Evolutionary conservation across 352 stramenopile species (phyloP), one percentile per base, ranked within the genome.

Genomic region (Thraustochytrium sp.): DNA sequence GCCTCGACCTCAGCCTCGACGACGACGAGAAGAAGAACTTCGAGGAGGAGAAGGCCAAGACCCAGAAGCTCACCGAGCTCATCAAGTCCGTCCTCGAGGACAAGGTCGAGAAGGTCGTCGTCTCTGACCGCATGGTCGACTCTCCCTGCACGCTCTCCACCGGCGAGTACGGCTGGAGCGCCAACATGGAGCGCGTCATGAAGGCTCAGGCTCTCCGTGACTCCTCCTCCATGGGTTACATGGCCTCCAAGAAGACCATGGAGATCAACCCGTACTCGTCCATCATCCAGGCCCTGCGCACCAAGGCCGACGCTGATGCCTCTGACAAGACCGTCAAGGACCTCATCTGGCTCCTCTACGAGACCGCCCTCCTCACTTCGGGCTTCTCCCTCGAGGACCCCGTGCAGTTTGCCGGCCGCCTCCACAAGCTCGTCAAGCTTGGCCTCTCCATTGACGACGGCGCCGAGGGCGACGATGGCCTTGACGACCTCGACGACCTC

Each of bases 121-220:
- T 99, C 68, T 99, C 96, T 59, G 97, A 98, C 92, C 95, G 97
- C 90, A 96, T 99, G 49, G 96, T 97, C 2, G 95, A 99, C 87
- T 98, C 95, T 63, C 97, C 97, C 48, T 99, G 96, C 86, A 94
- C 97, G 68, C 93, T 99, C 37, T 97, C 99, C 37, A 99, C 97
- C 31, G 96, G 97, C 76, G 97, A 99, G 89, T 99, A 99, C 89
- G 97, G 97, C 87, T 99, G 97, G 97, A 98, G 94, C 82, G 97
- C 97, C 77, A 99, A 99, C 92, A 99, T 99, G 97, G 97, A 99
- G 90, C 95, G 96, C 88, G 59, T 99, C 90, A 99, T 99, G 97
- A 99, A 99, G 91, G 97, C 97, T 9, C 97, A 99, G 91, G 96
- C 97, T 40, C 94, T 99, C 82, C 94, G 97, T 85, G 96, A 99